Evolutionary conservation across 352 stramenopile genomes (phyloP).

Genomic region (Phytophthora chlamydospora): DNA sequence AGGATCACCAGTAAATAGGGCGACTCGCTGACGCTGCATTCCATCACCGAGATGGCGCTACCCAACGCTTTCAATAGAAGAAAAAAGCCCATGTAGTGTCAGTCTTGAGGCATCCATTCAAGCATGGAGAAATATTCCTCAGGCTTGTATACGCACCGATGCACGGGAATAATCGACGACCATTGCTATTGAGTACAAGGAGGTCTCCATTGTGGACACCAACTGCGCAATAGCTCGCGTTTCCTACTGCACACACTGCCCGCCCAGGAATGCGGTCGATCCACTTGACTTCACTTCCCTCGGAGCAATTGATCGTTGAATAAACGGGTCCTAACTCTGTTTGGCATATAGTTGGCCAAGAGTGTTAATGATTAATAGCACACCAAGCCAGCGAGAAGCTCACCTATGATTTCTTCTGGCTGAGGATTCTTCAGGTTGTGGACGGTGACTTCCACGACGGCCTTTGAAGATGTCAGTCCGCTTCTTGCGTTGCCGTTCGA

Average conservation of each 20-base stretch:
- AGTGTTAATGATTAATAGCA: slow-evolving; percentile 4
- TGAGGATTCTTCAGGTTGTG: slow-evolving; percentile 65
- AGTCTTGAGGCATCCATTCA: not conserved
- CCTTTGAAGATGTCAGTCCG: slow-evolving; percentile 17
- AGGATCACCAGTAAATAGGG: slow-evolving; percentile 81
- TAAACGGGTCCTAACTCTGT: slow-evolving; percentile 69
- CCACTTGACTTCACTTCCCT: slow-evolving; percentile 66
- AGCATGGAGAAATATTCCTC: not conserved
- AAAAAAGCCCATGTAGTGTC: slow-evolving; percentile 3
- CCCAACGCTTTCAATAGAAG: slow-evolving; percentile 55
- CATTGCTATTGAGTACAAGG: slow-evolving; percentile 65
- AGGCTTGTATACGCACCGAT: slow-evolving; percentile 53
- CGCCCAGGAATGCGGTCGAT: slow-evolving; percentile 80
- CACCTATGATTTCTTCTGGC: slow-evolving; percentile 54
- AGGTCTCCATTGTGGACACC: slow-evolving; percentile 71
- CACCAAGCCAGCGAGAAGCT: slow-evolving; percentile 7
- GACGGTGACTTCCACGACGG: slow-evolving; percentile 65
- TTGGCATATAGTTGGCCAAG: slow-evolving; percentile 1
- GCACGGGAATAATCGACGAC: slow-evolving; percentile 77
- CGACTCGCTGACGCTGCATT: slow-evolving; percentile 69
- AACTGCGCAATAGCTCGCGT: slow-evolving; percentile 67
- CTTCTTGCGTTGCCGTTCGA: slow-evolving; percentile 13
- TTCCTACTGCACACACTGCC: slow-evolving; percentile 61
- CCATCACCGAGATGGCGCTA: slow-evolving; percentile 62
- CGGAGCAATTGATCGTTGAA: slow-evolving; percentile 73